phyloP scores from a whole-genome alignment of 2,329 filamentous ascomycete species.

The Fusarium fracticaudum region DNA sequence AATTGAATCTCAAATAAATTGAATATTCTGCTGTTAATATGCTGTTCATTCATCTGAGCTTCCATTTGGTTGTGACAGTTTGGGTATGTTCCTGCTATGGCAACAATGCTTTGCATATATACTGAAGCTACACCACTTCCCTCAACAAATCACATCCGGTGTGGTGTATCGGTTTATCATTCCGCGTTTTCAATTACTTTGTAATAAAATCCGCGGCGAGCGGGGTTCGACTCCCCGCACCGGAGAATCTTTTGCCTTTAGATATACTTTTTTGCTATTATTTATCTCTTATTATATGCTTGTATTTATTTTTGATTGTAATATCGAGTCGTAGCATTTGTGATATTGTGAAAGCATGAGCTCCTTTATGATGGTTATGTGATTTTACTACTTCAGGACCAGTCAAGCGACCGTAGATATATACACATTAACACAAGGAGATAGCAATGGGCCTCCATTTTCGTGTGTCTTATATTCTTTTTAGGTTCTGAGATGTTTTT shows the following conservation, averaged over 20 bases:
- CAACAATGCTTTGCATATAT: accelerated
- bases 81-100: background rate
- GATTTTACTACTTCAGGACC: background rate
- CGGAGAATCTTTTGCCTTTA: background rate
- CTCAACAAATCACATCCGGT: constrained; percentile 5
- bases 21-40: background rate
- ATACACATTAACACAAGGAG: accelerated
- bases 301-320: background rate
- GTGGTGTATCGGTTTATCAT: constrained; percentile 32
- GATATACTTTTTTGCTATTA: background rate
- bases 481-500: background rate
- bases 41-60: background rate
- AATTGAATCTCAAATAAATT: no score
- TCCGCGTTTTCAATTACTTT: constrained; percentile 13
- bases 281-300: background rate
- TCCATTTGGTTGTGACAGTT: background rate
- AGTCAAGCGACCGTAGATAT: background rate
- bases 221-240: constrained; percentile 29
- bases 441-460: accelerated
- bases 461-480: background rate
- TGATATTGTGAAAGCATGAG: no score
- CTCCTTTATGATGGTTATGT: no score
- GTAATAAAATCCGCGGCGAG: constrained; percentile 11
- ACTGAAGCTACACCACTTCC: accelerated
- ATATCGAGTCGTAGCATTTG: background rate